Conservation (phyloP, 2,329 filamentous ascomycete species). For the Pseudopithomyces maydicus region DNA sequence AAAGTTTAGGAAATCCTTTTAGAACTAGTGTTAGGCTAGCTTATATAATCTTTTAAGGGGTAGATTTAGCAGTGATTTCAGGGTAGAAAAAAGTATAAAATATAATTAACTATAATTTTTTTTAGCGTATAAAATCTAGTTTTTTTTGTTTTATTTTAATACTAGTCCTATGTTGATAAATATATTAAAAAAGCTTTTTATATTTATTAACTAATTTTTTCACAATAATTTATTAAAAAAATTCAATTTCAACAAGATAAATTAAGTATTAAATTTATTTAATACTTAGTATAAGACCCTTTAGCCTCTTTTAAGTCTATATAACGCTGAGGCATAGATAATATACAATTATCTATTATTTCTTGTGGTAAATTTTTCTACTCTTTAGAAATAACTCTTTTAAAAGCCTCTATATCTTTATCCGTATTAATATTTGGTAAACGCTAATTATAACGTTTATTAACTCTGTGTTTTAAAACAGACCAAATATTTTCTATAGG, state of each 20-base stretch:
- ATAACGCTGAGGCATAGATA: not conserved
- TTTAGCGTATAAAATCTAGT: not conserved
- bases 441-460: not conserved
- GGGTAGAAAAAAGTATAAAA: too few relatives aligned
- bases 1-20: too few relatives aligned
- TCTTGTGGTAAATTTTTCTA: not conserved
- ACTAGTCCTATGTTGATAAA: too few relatives aligned
- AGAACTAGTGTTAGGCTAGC: too few relatives aligned
- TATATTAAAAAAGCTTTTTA: too few relatives aligned
- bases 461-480: not conserved
- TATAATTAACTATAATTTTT: too few relatives aligned
- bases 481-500: not conserved
- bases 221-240: too few relatives aligned
- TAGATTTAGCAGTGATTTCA: too few relatives aligned
- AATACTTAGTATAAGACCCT: constrained; percentile 4
- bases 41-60: too few relatives aligned
- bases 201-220: too few relatives aligned
- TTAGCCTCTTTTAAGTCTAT: not conserved
- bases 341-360: constrained; percentile 3
- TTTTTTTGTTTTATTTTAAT: too few relatives aligned
- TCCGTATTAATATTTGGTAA: not conserved
- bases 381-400: not conserved
- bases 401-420: not conserved
- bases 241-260: too few relatives aligned
- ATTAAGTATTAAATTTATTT: not conserved